Base-by-base conservation (phyloP, 2,329 filamentous ascomycete species). In the Xylaria sp. region DNA sequence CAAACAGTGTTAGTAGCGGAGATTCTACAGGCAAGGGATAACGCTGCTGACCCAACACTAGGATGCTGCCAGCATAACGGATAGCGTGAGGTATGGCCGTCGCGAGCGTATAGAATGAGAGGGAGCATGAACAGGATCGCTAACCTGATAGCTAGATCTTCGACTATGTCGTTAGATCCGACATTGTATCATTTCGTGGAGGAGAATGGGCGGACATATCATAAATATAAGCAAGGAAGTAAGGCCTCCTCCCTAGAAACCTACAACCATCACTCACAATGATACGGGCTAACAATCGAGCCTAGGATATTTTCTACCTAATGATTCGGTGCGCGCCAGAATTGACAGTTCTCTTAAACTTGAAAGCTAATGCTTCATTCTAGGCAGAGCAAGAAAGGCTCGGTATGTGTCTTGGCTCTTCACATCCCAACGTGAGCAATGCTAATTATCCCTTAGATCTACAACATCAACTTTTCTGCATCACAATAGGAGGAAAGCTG, bases 401-500 rank as follows among this genome's bases (percentile, higher is more conserved):
- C 32, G 73, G 76, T 77, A 68, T 39, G 68, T 50, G 19, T 4
- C 17, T 39, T 27, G 14, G 1, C 0, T 21, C 24, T 55, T 24
- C 36, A 9, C 14, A 4, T 2, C 39, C 21, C 21, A 17, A n/a
- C 12, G 3, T n/a, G 24, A 30, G 36, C 6, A 27, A 60, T 55
- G 7, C 21, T 67, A 45, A 42, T 30, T 11, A 47, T 51, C 62
- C n/a, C 59, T 14, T 54, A 78, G 81, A 83, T 68, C 79, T 84
- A 51, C 77, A 78, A 64, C 76, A 78, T 78, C 82, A 75, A 74
- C 76, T 61, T 70, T 78, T 85, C 70, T 81, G 79, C 4, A 78
- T 83, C 68, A 78, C 75, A 48, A 71, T 77, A 53, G 75, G 79
- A 56, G 82, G 82, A 47, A 79, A 79, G 60, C 80, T 86, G 3